Percentiles rank a stretch among this genome's conserved stretches.
Evolutionary conservation across 2,329 filamentous ascomycete species (phyloP).

Genomic region (Neonectria ditissima): DNA sequence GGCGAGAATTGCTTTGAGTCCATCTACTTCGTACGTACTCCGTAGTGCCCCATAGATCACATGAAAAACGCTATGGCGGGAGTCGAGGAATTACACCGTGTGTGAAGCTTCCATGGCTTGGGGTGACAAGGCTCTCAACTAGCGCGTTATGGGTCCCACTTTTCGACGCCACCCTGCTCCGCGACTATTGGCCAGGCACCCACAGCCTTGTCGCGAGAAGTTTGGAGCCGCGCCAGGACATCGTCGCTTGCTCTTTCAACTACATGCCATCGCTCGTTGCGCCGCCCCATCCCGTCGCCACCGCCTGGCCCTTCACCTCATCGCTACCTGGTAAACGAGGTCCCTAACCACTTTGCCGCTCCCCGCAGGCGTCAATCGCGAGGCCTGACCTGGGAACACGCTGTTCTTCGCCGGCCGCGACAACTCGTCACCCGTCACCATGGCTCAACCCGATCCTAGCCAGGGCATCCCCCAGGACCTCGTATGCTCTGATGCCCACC

Average conservation of each 20-base stretch:
- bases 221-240: constrained; percentile 49
- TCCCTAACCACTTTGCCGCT: constrained; percentile 15
- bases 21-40: too few species aligned
- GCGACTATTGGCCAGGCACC: constrained; percentile 43
- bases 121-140: constrained; percentile 8
- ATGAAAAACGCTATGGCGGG: too few species aligned
- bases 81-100: background rate
- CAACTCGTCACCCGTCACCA: constrained; percentile 40
- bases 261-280: constrained; percentile 38
- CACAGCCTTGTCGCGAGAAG: constrained; percentile 54
- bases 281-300: constrained; percentile 38
- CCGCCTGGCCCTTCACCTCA: constrained; percentile 17
- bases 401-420: constrained; percentile 34
- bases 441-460: constrained; percentile 58
- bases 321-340: constrained; percentile 12
- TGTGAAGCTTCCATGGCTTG: background rate
- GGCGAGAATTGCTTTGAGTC: too few species aligned
- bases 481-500: constrained; percentile 45
- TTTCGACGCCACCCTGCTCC: constrained; percentile 1
- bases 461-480: constrained; percentile 57
- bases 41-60: too few species aligned
- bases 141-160: constrained; percentile 37
- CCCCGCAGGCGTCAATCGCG: constrained; percentile 33
- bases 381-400: constrained; percentile 29
- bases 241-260: constrained; percentile 37